Evolutionary conservation across 225 moss, liverwort and hornwort species (phyloP), one percentile per base, ranked within the genome.

Genomic region (Pseudisothecium myosuroides): DNA sequence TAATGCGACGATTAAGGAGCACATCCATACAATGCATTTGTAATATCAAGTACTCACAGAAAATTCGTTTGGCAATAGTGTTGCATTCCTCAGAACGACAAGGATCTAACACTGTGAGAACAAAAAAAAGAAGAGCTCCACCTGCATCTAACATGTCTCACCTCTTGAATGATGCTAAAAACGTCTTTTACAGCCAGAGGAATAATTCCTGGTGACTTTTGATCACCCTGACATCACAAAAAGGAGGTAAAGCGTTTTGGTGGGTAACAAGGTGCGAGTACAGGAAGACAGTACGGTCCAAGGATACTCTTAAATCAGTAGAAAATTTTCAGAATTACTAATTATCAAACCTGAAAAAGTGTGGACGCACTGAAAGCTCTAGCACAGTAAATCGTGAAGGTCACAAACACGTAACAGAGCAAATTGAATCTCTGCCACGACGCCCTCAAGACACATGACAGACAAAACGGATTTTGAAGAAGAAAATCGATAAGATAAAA

Each of bases 91-190:
- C 68, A 85, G 31, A 65, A 75, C 67, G 23, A 76, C 36, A 83
- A 52, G 84, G 64, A 87, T 78, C 73, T 60, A 34, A 75, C 52
- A 49, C 45, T 55, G 17, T 11, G n/a, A 62, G 32, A 56, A 45
- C n/a, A 58, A 28, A 52, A 82, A 80, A 56, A 75, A 78, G 36
- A 81, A 87, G 72, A 72, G n/a, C 52, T 64, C 52, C 56, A 86
- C 37, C 80, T 59, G 68, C 83, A 84, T 77, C 81, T 55, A 60
- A 81, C 83, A 87, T 79, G 63, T 83, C 90, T 90, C 87, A 98
- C 98, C 97, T 98, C 98, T 92, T 98, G 98, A 90, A 98, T 98
- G 63, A 98, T 98, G 94, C 98, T 97, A 88, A 98, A 98, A 26
- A 98, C 98, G 91, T 98, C 98, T 92, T 98, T 98, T 28, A 98